Evolutionary conservation across 352 stramenopile species (phyloP).

Genomic region (Blastocystis sp.): DNA sequence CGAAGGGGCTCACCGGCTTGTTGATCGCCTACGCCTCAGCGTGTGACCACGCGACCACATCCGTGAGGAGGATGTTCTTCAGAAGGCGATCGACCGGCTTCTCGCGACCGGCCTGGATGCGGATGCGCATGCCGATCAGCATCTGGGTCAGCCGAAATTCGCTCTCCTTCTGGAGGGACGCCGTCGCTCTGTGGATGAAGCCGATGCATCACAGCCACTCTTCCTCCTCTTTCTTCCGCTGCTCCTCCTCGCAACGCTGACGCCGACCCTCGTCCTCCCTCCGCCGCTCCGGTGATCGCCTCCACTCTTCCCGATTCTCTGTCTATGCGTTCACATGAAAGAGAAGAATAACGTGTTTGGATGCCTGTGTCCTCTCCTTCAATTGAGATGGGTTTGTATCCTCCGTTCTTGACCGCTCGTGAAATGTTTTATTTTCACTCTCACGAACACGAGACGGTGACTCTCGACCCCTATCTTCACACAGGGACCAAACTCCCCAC

Average conservation of each 20-base stretch:
- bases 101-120: constrained; percentile 84
- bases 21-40: constrained; percentile 56
- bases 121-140: constrained; percentile 73
- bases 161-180: neutral
- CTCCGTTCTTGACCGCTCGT: neutral
- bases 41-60: neutral
- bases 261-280: constrained; percentile 4
- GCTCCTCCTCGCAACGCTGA: neutral
- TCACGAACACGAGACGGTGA: neutral
- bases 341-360: neutral
- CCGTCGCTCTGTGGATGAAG: neutral
- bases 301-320: constrained; percentile 6
- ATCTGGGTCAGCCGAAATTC: constrained; percentile 30
- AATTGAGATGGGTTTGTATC: neutral
- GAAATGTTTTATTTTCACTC: neutral
- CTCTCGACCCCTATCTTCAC: too few species aligned
- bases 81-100: constrained; percentile 91
- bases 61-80: constrained; percentile 93
- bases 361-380: neutral
- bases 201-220: neutral
- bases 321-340: neutral
- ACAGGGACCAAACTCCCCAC: neutral
- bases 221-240: neutral
- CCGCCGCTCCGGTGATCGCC: neutral
- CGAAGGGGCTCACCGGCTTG: constrained; percentile 48